phyloP scores from a whole-genome alignment of 1,139 yeast genomes.

The Geotrichum europaeum region DNA sequence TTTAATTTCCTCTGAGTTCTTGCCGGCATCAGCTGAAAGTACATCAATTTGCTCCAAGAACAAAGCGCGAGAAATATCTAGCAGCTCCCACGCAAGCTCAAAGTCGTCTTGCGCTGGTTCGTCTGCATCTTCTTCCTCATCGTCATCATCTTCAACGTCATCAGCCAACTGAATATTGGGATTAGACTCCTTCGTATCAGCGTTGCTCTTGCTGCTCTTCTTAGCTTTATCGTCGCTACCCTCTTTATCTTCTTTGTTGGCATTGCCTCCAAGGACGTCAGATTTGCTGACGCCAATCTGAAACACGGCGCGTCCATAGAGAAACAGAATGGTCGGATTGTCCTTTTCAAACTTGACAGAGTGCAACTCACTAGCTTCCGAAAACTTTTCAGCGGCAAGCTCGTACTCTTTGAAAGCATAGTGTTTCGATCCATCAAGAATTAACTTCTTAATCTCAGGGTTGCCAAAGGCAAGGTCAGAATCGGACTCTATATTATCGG shows the following conservation, averaged over 20 bases:
- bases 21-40: slow-evolving; percentile 21
- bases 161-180: slow-evolving; percentile 26
- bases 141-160: slow-evolving; percentile 36
- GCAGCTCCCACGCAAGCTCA: slow-evolving; percentile 81
- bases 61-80: slow-evolving; percentile 66
- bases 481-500: background rate
- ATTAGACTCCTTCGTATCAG: background rate
- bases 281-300: slow-evolving; percentile 69
- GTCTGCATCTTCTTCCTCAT: slow-evolving; percentile 34
- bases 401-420: slow-evolving; percentile 63
- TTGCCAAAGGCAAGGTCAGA: background rate
- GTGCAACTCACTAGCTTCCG: slow-evolving; percentile 62
- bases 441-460: slow-evolving; percentile 40
- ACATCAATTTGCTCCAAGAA: slow-evolving; percentile 45
- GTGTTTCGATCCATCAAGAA: slow-evolving; percentile 55
- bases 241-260: slow-evolving; percentile 2
- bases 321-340: slow-evolving; percentile 63
- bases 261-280: slow-evolving; percentile 61
- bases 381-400: slow-evolving; percentile 62
- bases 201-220: slow-evolving; percentile 28
- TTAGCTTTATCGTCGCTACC: slow-evolving; percentile 40
- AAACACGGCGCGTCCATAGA: slow-evolving; percentile 78
- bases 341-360: slow-evolving; percentile 49
- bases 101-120: slow-evolving; percentile 64
- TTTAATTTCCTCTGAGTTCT: slow-evolving; percentile 31